These are phyloP conservation scores for Nannizziopsis arthrosporioides DNA, from an alignment of 2,329 filamentous ascomycete species.

Conservation along the genomic window DNA sequence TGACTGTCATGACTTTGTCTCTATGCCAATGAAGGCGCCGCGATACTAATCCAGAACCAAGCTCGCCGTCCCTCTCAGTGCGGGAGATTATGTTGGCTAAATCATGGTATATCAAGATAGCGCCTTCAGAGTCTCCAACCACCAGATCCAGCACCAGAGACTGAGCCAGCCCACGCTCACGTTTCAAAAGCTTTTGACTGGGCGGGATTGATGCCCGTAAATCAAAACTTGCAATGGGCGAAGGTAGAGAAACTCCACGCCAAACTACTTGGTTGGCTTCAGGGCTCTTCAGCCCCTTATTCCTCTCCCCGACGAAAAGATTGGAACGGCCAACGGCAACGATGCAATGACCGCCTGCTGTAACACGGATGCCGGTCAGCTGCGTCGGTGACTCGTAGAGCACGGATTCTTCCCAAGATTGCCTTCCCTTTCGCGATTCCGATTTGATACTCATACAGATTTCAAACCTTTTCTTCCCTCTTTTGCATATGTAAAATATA, in stretches of 20 bases:
- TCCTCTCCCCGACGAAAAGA: conserved; percentile 48
- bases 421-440: neutral
- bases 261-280: conserved; percentile 35
- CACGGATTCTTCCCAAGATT: conserved; percentile 18
- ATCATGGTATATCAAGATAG: conserved; percentile 72
- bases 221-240: conserved; percentile 58
- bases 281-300: conserved; percentile 21
- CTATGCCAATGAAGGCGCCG: conserved; percentile 86
- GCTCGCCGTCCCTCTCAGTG: conserved; percentile 36
- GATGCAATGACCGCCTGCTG: conserved; percentile 25
- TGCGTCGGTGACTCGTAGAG: conserved; percentile 23
- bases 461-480: conserved; percentile 30
- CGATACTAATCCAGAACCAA: conserved; percentile 35
- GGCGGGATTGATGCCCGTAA: conserved; percentile 35
- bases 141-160: conserved; percentile 54
- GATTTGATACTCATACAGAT: conserved; percentile 18
- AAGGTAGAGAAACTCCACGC: conserved; percentile 45
- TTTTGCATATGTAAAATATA: conserved; percentile 31
- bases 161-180: neutral
- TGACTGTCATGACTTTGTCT: conserved; percentile 66
- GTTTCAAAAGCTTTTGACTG: conserved; percentile 17
- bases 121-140: conserved; percentile 63
- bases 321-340: conserved; percentile 31
- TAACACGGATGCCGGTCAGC: conserved; percentile 23
- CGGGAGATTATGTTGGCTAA: conserved; percentile 47